Percentiles rank a stretch among this genome's conserved stretches.
These are phyloP conservation scores for Penicillium alfredii DNA, from an alignment of 495 filamentous ascomycete genomes.

Conservation along the genomic window DNA sequence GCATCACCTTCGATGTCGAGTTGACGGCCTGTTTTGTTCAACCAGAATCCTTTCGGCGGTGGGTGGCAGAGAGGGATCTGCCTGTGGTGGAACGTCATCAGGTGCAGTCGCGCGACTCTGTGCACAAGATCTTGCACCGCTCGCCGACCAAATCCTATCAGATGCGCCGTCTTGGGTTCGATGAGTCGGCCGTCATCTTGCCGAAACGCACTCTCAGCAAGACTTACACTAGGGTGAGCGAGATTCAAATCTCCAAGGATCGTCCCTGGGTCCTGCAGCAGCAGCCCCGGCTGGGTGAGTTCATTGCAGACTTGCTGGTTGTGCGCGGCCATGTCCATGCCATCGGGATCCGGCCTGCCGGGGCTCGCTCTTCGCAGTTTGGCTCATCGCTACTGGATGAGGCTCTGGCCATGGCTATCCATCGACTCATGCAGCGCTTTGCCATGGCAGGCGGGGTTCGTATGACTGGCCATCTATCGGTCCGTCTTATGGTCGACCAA, in stretches of 20 bases:
- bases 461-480: slow-evolving; percentile 64
- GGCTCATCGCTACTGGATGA: slow-evolving; percentile 47
- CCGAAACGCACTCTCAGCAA: slow-evolving; percentile 47
- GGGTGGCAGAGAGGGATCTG: slow-evolving; percentile 46
- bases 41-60: slow-evolving; percentile 53
- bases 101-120: slow-evolving; percentile 50
- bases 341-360: slow-evolving; percentile 54
- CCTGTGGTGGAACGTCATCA: slow-evolving; percentile 53
- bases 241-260: slow-evolving; percentile 48
- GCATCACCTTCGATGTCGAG: slow-evolving; percentile 50
- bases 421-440: slow-evolving; percentile 54
- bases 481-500: slow-evolving; percentile 58
- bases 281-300: slow-evolving; percentile 57
- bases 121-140: slow-evolving; percentile 50
- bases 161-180: slow-evolving; percentile 51
- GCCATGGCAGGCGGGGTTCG: slow-evolving; percentile 38
- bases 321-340: slow-evolving; percentile 53
- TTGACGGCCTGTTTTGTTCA: slow-evolving; percentile 49
- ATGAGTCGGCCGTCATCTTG: slow-evolving; percentile 45
- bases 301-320: slow-evolving; percentile 63
- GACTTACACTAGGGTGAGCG: slow-evolving; percentile 49
- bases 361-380: slow-evolving; percentile 40
- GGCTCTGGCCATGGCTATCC: slow-evolving; percentile 51
- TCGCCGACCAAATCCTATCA: slow-evolving; percentile 50
- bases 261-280: slow-evolving; percentile 66